A percentile compares a stretch with the other conserved stretches of the same genome.
phyloP scores from a whole-genome alignment of 2,329 filamentous ascomycete genomes.

The Didymella exigua region DNA sequence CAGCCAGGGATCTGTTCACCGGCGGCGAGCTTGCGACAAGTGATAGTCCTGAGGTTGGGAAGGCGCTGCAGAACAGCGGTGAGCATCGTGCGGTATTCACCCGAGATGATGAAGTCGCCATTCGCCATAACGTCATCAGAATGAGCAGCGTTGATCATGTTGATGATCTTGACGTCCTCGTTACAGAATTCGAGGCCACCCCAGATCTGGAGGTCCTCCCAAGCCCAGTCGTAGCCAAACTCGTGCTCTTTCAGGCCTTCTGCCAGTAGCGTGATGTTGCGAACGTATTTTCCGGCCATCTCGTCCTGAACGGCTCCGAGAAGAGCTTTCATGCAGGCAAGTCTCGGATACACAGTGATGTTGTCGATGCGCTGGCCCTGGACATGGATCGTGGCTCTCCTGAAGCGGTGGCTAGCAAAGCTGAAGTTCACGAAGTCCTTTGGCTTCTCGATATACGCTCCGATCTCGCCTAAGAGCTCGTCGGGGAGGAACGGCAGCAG shows the following conservation, averaged over 20 bases:
- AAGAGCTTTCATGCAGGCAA: constrained; percentile 1
- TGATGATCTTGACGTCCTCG: constrained; percentile 10
- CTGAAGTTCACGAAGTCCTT: constrained; percentile 12
- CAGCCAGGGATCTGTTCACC: constrained; percentile 28
- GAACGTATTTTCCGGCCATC: background rate
- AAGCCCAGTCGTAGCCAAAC: constrained; percentile 22
- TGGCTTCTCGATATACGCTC: background rate
- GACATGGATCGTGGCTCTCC: background rate
- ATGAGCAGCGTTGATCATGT: constrained; percentile 13
- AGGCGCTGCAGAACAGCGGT: constrained; percentile 8
- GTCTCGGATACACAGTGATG: constrained; percentile 11
- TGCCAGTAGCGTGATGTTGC: constrained; percentile 13
- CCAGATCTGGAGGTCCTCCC: constrained; percentile 20
- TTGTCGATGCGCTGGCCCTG: constrained; percentile 1
- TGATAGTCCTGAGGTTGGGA: constrained; percentile 15
- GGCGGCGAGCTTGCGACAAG: constrained; percentile 19
- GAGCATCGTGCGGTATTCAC: constrained; percentile 22
- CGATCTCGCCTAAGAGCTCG: constrained; percentile 4
- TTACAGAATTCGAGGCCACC: background rate
- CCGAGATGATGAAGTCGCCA: constrained; percentile 17
- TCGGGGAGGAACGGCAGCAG: constrained; percentile 4
- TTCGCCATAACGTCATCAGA: background rate
- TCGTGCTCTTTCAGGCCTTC: constrained; percentile 17
- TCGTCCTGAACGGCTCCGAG: background rate
- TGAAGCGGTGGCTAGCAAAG: constrained; percentile 3